Base-by-base conservation (phyloP, 495 filamentous ascomycete genomes). In the Terfezia claveryi region DNA sequence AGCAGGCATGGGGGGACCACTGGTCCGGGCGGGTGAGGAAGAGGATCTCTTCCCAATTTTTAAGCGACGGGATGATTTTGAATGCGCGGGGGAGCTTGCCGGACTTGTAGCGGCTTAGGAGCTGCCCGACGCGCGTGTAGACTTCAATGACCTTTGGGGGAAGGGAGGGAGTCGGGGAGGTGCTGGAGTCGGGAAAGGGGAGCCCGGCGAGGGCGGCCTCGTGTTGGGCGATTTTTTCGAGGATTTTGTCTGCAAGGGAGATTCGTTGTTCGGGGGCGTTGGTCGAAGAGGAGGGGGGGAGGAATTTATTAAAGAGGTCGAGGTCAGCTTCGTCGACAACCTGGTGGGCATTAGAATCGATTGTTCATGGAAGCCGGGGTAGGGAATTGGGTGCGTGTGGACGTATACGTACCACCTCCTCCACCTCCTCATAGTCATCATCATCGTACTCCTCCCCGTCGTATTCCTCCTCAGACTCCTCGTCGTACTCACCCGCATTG, bases 71-170 rank as follows among this genome's bases (percentile, higher is more conserved):
- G 36, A 99, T 76, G 57, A 96, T 84, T 68, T 96, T 96, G 76
- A 99, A 92, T 1, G 88, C 89, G 68, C 96, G 96, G 11, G 91
- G 92, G 23, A 96, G 76, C 59, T 86, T 86, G 20, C 91, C 91
- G 10, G 86, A 91, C 65, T 93, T 94, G 69, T 95, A 94, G 52
- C 89, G 77, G 9, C 86, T 87, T 44, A 96, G 76, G 52, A 96
- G 79, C 61, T 86, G 74, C 52, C 87, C 89, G 59, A 94, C 82
- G 68, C 82, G 87, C 55, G 82, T 79, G 63, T 87, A 96, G 38
- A 93, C 89, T 70, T 96, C 89, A 10, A 94, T 74, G 10, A 93
- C 84, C 68, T 94, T 96, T 4, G 83, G 81, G 2, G 86, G 86
- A 55, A 99, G 73, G 65, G 88, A 79, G 49, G 83, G 79, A n/a